Evolutionary conservation across 345 rosid genomes (phyloP).

Genomic region (Carallia pectinifolia): DNA sequence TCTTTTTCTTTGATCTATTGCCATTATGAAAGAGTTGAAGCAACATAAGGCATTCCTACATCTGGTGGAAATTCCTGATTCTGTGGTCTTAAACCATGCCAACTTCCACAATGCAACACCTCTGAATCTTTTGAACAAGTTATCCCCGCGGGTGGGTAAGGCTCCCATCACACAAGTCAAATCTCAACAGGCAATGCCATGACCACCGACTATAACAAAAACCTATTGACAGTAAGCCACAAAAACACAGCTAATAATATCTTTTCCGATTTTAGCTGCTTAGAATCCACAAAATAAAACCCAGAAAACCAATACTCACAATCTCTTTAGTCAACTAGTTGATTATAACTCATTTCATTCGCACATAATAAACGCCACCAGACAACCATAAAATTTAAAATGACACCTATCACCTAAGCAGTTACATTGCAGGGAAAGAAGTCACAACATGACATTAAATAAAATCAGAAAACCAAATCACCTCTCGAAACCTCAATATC

Average conservation of each 20-base stretch:
- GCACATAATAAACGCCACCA: neutral
- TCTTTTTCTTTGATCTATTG: neutral
- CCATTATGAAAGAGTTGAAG: neutral
- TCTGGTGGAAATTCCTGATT: neutral
- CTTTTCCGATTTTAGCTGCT: neutral
- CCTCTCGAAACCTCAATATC: conserved; percentile 63
- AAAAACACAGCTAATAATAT: neutral
- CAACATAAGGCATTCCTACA: neutral
- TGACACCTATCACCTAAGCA: no score
- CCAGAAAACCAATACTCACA: no score
- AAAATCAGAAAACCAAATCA: conserved; percentile 7
- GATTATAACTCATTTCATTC: neutral
- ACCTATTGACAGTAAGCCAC: no score
- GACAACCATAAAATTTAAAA: neutral
- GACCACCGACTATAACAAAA: neutral
- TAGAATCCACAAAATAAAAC: no score
- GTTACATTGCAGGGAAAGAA: no score
- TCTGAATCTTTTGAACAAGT: neutral
- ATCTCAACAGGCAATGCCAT: neutral
- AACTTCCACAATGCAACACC: neutral
- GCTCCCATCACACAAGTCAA: neutral
- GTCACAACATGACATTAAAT: neutral
- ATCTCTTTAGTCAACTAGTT: neutral
- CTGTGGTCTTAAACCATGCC: conserved; percentile 2
- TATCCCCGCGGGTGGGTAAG: neutral